Evolutionary conservation across 805 yeast genomes (phyloP).

Genomic region (Vanderwaltozyma polyspora): DNA sequence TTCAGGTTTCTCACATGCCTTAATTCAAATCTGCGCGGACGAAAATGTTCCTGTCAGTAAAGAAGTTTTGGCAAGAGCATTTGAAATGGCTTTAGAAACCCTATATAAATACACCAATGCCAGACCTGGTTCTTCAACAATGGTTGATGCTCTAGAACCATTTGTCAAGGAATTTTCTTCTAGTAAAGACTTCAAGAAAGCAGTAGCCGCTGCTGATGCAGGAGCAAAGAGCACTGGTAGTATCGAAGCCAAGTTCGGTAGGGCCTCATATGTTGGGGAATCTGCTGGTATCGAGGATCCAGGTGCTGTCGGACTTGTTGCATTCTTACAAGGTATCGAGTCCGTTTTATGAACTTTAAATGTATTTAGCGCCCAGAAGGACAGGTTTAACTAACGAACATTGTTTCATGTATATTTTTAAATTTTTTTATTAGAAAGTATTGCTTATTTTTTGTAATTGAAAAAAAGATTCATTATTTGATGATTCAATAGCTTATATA

Average conservation of each 20-base stretch:
- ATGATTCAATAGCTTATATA: too few species aligned
- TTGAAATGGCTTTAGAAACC: constrained; percentile 52
- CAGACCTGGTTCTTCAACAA: constrained; percentile 76
- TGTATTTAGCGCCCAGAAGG: background rate
- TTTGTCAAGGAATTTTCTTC: constrained; percentile 53
- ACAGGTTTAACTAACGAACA: background rate
- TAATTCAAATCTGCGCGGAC: constrained; percentile 23
- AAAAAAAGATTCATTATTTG: too few species aligned
- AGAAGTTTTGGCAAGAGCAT: constrained; percentile 35
- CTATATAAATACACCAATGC: constrained; percentile 82
- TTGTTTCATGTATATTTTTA: too few species aligned
- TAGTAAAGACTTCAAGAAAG: constrained; percentile 43
- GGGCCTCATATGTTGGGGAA: constrained; percentile 90
- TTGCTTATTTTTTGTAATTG: too few species aligned
- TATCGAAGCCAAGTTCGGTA: constrained; percentile 77
- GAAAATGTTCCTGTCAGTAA: constrained; percentile 23
- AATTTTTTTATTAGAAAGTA: too few species aligned
- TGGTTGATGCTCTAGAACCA: constrained; percentile 83
- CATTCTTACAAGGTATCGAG: constrained; percentile 32
- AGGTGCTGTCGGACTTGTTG: constrained; percentile 83
- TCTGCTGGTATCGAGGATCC: constrained; percentile 71
- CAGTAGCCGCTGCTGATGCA: constrained; percentile 55
- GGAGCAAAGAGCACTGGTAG: constrained; percentile 72
- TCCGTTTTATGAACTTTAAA: constrained; percentile 1
- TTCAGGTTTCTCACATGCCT: constrained; percentile 57